Conservation (phyloP, 2,329 filamentous ascomycete species). For the Trichoderma gracile region DNA sequence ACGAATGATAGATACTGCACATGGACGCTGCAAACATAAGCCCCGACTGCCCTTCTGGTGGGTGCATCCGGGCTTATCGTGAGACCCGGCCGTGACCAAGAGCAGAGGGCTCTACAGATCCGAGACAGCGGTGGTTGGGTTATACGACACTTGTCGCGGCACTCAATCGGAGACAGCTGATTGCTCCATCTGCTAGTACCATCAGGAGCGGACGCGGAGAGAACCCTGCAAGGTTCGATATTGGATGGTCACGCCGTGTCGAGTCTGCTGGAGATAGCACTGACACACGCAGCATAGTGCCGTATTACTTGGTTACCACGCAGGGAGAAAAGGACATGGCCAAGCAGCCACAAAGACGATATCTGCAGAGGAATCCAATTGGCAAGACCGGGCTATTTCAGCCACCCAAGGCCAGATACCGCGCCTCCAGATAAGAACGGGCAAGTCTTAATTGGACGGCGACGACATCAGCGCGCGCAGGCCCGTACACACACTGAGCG, state of each 20-base stretch:
- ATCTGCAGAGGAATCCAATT: not conserved
- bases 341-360: not conserved
- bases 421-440: conserved; percentile 20
- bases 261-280: conserved; percentile 5
- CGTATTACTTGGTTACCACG: not conserved
- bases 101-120: not conserved
- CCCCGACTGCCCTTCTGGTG: too few species aligned
- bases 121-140: not conserved
- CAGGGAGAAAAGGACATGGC: not conserved
- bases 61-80: conserved; percentile 6
- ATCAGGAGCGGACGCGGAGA: not conserved
- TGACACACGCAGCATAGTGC: not conserved
- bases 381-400: not conserved
- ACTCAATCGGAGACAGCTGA: conserved; percentile 3
- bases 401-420: conserved; percentile 8
- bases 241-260: not conserved
- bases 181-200: not conserved
- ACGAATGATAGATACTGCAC: too few species aligned
- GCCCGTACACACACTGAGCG: not conserved
- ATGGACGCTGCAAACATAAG: too few species aligned
- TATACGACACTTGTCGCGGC: not conserved
- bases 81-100: not conserved
- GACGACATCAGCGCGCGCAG: not conserved
- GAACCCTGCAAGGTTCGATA: not conserved
- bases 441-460: conserved; percentile 9